Base-by-base conservation (phyloP, 2,329 filamentous ascomycete genomes). In the Beauveria bassiana region DNA sequence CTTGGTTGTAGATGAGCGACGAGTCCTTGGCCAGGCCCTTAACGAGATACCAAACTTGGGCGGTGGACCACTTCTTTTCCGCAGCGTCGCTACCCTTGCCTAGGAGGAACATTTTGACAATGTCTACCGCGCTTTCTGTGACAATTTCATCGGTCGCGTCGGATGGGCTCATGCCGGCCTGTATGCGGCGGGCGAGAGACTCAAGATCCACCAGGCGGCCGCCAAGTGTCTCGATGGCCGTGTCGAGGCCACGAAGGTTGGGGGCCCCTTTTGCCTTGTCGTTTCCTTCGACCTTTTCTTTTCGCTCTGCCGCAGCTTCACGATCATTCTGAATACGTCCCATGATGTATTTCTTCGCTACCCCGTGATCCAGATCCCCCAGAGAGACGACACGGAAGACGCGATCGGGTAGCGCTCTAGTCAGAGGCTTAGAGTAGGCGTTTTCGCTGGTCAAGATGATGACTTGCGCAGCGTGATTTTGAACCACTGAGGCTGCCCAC, bases 121-220 rank as follows among this genome's bases (percentile, higher is more conserved):
- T 93, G 70, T 98, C 95, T 0, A 90, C 90, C 0, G 92, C 90
- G 20, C 89, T 89, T 70, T 96, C 91, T 60, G 91, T 87, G 59
- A 96, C 89, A 64, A 99, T 98, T 65, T 96, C 92, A 24, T 86
- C 80, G 2, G 97, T 88, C 3, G 95, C 95, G 66, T 88, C 82
- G 65, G 81, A 83, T 0, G 95, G 95, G 2, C 83, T 88, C 72
- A 97, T 92, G 18, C 95, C 93, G 1, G 89, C 86, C 74, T 91
- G 91, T 68, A 99, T 89, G 20, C 95, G 84, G 42, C 93, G 86
- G n/a, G 93, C 89, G 49, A 99, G 85, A 70, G 95, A 96, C 71
- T 98, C 93, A 22, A 99, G 86, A 70, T 99, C 95, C 0, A 92
- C 96, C n/a, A 99, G 81, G 3, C 95, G 90, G 2, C 95, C 95